phyloP scores from a whole-genome alignment of 805 yeast species.

The Nakazawaea ambrosiae region DNA sequence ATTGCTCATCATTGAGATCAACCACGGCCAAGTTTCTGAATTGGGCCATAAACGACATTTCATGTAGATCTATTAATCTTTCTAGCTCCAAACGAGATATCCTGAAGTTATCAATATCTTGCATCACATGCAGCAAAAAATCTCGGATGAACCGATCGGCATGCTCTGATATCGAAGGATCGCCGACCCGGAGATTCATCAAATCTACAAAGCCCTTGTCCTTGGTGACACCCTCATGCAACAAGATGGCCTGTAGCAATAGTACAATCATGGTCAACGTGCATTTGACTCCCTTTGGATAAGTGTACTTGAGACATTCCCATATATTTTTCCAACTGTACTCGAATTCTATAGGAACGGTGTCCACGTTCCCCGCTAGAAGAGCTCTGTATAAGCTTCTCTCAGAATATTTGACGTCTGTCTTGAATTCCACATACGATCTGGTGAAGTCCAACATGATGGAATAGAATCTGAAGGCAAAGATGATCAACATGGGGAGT shows the following conservation, averaged over 20 bases:
- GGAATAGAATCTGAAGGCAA: conserved; percentile 45
- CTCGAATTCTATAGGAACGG: conserved; percentile 15
- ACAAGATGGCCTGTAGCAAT: conserved; percentile 42
- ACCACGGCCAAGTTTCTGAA: background rate
- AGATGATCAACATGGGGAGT: conserved; percentile 39
- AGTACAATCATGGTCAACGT: conserved; percentile 33
- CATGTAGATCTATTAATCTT: conserved; percentile 2
- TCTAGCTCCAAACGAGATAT: conserved; percentile 13
- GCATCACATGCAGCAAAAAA: conserved; percentile 1
- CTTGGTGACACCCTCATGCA: conserved; percentile 64
- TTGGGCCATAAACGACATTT: conserved; percentile 1
- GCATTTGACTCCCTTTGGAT: conserved; percentile 30
- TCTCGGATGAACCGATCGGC: conserved; percentile 4
- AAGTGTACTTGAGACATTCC: conserved; percentile 26
- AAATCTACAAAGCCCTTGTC: conserved; percentile 64
- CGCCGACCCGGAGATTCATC: conserved; percentile 53
- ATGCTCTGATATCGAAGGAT: conserved; percentile 8
- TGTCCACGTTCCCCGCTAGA: conserved; percentile 19
- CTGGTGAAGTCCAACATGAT: conserved; percentile 49
- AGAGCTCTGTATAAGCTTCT: conserved; percentile 1
- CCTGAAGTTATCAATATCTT: conserved; percentile 25
- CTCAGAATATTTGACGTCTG: too few species aligned
- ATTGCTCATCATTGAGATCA: conserved; percentile 3
- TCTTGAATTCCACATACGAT: too few species aligned
- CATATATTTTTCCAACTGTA: conserved; percentile 15